Base-by-base conservation (phyloP, 805 yeast species). In the Saturnispora besseyi region DNA sequence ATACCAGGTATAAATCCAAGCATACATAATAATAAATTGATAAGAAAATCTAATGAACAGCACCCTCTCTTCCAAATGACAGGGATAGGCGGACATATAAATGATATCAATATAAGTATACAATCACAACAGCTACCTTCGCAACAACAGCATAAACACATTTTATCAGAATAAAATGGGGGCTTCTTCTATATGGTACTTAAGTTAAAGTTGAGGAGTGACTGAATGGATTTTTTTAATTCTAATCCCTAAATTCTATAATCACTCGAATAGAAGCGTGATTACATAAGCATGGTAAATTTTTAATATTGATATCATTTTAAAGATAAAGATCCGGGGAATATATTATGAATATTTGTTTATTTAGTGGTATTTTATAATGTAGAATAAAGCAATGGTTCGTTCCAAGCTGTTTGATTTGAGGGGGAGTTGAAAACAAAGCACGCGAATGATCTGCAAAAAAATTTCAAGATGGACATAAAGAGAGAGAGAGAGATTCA, bases 1-100 rank as follows among this genome's bases (percentile, higher is more conserved):
- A 83, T 67, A 3, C 89, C 89, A 0, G 91, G 91, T 51, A 84
- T 65, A 62, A 76, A 80, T 2, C 89, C 87, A 31, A 84, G 65
- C 8, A 81, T 46, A 55, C 81, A 79, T 40, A 84, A 69, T 28
- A 78, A 62, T 38, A 87, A 71, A 65, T 86, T 87, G 59, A 87
- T 82, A 50, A 80, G 63, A 44, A 73, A 71, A 60, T 87, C 95
- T 7, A 81, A 78, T 1, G 90, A 80, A 54, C 83, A 81, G 48
- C 84, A 51, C 3, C 95, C 95, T 49, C 84, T 72, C 61, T 84
- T 83, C 54, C 85, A 67, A 59, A 79, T 73, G 18, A 87, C 95
- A 1, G 95, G 88, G 48, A 87, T 62, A 1, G 95, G 95, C 1
- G 95, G 95, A 58, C 83, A 73, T 57, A 87, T 63, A 45, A 86